These are phyloP conservation scores for Chaetomidium leptoderma DNA, from an alignment of 495 filamentous ascomycete genomes.

Conservation along the genomic window DNA sequence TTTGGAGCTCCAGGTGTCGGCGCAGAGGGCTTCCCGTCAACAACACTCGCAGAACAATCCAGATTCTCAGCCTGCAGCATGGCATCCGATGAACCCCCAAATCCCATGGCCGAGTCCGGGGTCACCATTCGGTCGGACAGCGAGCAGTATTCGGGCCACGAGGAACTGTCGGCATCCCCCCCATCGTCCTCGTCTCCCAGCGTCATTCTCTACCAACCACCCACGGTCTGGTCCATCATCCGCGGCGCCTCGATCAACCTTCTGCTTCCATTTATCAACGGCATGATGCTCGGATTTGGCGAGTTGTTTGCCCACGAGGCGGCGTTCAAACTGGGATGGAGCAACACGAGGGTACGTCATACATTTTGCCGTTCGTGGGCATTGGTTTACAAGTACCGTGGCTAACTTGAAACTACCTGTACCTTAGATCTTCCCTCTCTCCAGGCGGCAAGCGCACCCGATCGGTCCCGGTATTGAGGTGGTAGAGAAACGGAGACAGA, in stretches of 20 bases:
- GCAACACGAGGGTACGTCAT: slow-evolving; percentile 75
- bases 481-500: slow-evolving; percentile 36
- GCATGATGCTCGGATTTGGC: slow-evolving; percentile 96
- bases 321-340: slow-evolving; percentile 89
- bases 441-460: slow-evolving; percentile 41
- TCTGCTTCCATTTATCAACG: slow-evolving; percentile 91
- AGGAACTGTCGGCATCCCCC: slow-evolving; percentile 57
- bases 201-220: slow-evolving; percentile 83
- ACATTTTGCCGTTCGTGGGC: not conserved
- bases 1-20: slow-evolving; percentile 5
- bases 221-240: slow-evolving; percentile 76
- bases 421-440: slow-evolving; percentile 46
- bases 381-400: not conserved
- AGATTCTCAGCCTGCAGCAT: slow-evolving; percentile 28
- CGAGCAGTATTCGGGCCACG: slow-evolving; percentile 77
- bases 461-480: slow-evolving; percentile 53
- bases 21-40: not conserved
- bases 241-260: slow-evolving; percentile 93
- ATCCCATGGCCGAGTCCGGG: slow-evolving; percentile 70
- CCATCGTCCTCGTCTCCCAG: slow-evolving; percentile 64
- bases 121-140: slow-evolving; percentile 86
- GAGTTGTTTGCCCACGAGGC: slow-evolving; percentile 95
- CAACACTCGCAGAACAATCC: not conserved
- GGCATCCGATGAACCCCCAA: slow-evolving; percentile 49
- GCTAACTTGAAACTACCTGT: slow-evolving; percentile 8